Percentiles rank a stretch among this genome's conserved stretches.
phyloP scores from a whole-genome alignment of 163 green algal species.

The Scenedesmus sp. region DNA sequence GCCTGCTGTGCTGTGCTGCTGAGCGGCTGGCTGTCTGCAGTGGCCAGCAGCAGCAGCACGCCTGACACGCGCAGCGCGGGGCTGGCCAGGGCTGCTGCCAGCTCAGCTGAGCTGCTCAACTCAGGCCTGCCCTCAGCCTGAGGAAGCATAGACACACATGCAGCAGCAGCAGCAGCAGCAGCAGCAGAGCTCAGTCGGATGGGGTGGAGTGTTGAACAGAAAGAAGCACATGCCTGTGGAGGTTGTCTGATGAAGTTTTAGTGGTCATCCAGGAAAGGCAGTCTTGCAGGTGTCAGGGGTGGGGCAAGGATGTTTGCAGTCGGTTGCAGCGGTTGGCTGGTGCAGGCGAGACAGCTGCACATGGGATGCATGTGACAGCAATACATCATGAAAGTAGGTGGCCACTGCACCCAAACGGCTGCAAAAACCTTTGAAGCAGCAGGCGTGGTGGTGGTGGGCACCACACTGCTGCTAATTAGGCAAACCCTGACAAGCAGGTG shows the following conservation, averaged over 20 bases:
- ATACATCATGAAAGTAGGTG: too few relatives aligned
- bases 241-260: neutral
- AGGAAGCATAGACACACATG: neutral
- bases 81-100: neutral
- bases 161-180: neutral
- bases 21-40: neutral
- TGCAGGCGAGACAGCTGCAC: neutral
- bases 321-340: neutral
- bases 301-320: neutral
- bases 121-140: constrained; percentile 1
- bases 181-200: neutral
- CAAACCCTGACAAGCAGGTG: too few relatives aligned
- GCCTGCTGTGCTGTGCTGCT: neutral
- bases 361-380: neutral
- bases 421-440: too few relatives aligned
- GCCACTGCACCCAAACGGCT: too few relatives aligned
- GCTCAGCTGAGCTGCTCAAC: neutral
- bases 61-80: neutral
- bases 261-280: neutral
- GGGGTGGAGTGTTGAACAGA: neutral
- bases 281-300: neutral
- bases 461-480: too few relatives aligned
- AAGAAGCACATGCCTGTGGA: neutral
- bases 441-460: too few relatives aligned
- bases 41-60: constrained; percentile 27